phyloP scores from a whole-genome alignment of 75 land plant species.

The Pinus taeda region DNA sequence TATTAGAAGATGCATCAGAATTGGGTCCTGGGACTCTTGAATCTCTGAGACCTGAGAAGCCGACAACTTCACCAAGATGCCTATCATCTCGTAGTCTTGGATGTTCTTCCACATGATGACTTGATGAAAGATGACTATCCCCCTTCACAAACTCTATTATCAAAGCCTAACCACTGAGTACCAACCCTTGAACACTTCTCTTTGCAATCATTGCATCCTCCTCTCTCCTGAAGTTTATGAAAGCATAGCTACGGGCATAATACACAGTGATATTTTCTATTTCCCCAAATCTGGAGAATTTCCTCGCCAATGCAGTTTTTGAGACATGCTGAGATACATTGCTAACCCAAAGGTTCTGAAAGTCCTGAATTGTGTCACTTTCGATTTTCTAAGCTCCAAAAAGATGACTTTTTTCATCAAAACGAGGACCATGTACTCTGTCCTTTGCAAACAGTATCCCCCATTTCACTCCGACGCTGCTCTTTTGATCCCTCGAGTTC shows the following conservation, averaged over 20 bases:
- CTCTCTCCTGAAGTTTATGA: too few species aligned
- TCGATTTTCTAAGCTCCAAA: not conserved
- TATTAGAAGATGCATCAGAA: constrained; percentile 24
- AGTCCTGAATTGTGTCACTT: not conserved
- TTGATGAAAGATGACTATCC: constrained; percentile 31
- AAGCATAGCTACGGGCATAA: too few species aligned
- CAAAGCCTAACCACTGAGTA: too few species aligned
- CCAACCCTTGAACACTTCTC: too few species aligned
- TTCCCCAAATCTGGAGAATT: too few species aligned
- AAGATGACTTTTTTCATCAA: not conserved
- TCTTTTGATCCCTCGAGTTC: too few species aligned
- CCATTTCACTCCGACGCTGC: too few species aligned
- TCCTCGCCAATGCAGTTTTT: too few species aligned
- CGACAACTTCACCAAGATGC: constrained; percentile 16
- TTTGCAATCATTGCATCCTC: too few species aligned
- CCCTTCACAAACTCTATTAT: too few species aligned
- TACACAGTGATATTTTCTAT: too few species aligned
- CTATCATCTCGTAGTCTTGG: constrained; percentile 25
- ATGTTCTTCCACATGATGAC: constrained; percentile 24
- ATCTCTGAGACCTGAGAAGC: constrained; percentile 28
- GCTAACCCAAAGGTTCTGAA: not conserved
- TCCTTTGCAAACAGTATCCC: not conserved
- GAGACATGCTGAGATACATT: not conserved
- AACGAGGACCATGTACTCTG: not conserved
- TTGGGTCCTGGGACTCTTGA: constrained; percentile 16